These are phyloP conservation scores for Coniochaeta ligniaria DNA, from an alignment of 2,329 filamentous ascomycete species.

Conservation along the genomic window DNA sequence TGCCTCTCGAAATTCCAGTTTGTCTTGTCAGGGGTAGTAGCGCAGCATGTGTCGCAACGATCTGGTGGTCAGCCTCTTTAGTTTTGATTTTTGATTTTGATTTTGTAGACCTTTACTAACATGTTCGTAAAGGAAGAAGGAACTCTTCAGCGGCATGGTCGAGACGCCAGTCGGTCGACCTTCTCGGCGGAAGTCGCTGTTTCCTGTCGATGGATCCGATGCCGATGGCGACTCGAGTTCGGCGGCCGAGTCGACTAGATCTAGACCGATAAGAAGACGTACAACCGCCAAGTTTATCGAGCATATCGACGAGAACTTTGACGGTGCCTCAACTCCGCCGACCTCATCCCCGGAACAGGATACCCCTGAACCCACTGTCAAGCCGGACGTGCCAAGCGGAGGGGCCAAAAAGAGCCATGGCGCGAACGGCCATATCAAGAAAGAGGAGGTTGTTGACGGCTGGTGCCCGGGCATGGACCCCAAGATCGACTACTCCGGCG, in stretches of 20 bases:
- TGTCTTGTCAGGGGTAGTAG: background rate
- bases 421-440: slow-evolving; percentile 15
- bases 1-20: background rate
- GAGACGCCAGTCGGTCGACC: slow-evolving; percentile 45
- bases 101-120: background rate
- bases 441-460: slow-evolving; percentile 40
- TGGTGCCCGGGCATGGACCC: slow-evolving; percentile 54
- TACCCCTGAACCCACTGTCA: slow-evolving; percentile 8
- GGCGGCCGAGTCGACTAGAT: slow-evolving; percentile 30
- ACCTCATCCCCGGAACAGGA: slow-evolving; percentile 12
- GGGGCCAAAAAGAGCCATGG: slow-evolving; percentile 16
- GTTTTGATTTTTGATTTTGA: background rate
- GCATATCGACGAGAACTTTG: slow-evolving; percentile 35
- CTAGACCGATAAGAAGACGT: slow-evolving; percentile 34
- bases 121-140: slow-evolving; percentile 42
- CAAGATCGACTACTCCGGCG: slow-evolving; percentile 55
- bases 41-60: too few relatives aligned
- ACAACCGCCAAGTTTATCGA: slow-evolving; percentile 39
- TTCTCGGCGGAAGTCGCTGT: slow-evolving; percentile 42
- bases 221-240: slow-evolving; percentile 42
- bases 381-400: slow-evolving; percentile 14
- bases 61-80: background rate
- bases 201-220: slow-evolving; percentile 35
- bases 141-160: slow-evolving; percentile 54
- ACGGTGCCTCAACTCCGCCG: slow-evolving; percentile 18